Evolutionary conservation across 371 early-diverging fungal species (phyloP).

Genomic region (Apophysomyces ossiformis): DNA sequence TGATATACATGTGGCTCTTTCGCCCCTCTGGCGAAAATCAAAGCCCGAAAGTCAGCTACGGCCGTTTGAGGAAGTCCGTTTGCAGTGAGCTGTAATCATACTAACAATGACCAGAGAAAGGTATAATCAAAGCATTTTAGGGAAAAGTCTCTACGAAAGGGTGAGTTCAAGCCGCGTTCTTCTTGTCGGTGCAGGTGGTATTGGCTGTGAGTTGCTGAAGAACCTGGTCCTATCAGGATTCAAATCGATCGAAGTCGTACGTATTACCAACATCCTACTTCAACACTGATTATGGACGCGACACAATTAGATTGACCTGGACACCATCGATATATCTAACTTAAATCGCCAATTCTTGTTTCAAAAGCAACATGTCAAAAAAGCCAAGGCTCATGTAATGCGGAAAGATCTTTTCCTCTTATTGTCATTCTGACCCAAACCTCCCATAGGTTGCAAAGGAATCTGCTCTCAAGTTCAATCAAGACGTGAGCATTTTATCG

Average conservation of each 20-base stretch:
- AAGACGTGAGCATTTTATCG: conserved; percentile 73
- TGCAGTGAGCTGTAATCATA: neutral
- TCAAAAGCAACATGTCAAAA: conserved; percentile 89
- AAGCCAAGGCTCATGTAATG: conserved; percentile 87
- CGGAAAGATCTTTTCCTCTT: neutral
- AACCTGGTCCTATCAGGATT: conserved; percentile 92
- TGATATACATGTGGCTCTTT: too few relatives aligned
- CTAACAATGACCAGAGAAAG: conserved; percentile 37
- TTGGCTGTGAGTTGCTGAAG: conserved; percentile 99
- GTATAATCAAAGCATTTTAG: conserved; percentile 42
- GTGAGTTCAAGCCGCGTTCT: conserved; percentile 56
- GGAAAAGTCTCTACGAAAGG: conserved; percentile 39
- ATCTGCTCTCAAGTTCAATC: conserved; percentile 84
- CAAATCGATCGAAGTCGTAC: conserved; percentile 78
- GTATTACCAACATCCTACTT: conserved; percentile 8
- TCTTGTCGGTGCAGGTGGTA: conserved; percentile 96
- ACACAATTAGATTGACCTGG: conserved; percentile 84
- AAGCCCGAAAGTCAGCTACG: too few relatives aligned
- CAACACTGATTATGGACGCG: neutral
- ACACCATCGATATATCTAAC: conserved; percentile 98
- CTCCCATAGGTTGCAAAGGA: conserved; percentile 71
- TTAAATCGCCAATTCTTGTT: conserved; percentile 99
- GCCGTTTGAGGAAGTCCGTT: too few relatives aligned
- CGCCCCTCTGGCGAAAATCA: too few relatives aligned
- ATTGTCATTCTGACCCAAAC: neutral